A percentile compares a stretch with the other conserved stretches of the same genome.
Conservation (phyloP, 2,329 filamentous ascomycete species). For the Eurotiales sp. region DNA sequence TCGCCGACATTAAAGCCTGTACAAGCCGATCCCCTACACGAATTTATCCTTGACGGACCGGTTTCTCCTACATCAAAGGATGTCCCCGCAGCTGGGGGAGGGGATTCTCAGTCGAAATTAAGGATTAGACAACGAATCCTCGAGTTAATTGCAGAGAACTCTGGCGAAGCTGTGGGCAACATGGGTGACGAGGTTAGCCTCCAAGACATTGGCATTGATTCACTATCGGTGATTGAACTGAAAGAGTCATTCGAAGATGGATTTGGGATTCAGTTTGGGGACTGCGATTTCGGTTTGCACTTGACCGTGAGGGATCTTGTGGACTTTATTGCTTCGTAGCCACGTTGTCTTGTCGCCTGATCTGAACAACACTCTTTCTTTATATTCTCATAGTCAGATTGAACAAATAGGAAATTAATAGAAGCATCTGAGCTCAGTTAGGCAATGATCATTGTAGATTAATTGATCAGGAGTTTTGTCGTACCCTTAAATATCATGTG, state of each 20-base stretch:
- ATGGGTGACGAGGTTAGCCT: constrained; percentile 3
- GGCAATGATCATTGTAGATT: too few relatives aligned
- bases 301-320: constrained; percentile 7
- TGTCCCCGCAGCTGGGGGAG: background rate
- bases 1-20: background rate
- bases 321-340: background rate
- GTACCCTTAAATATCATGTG: too few relatives aligned
- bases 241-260: constrained; percentile 10
- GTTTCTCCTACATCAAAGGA: background rate
- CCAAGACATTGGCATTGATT: constrained; percentile 13
- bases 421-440: too few relatives aligned
- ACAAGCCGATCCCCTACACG: constrained; percentile 2
- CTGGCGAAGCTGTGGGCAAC: background rate
- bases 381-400: background rate
- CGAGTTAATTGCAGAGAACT: constrained; percentile 12
- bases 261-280: constrained; percentile 7
- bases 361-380: background rate
- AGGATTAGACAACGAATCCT: constrained; percentile 10
- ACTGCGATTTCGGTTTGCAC: constrained; percentile 12
- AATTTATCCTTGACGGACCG: background rate
- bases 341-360: background rate
- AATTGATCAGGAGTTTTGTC: too few relatives aligned
- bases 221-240: constrained; percentile 5
- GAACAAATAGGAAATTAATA: background rate
- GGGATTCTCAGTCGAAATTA: constrained; percentile 1